Conservation (phyloP, 1,284 basidiomycete species). For the Exobasidium rhododendri region DNA sequence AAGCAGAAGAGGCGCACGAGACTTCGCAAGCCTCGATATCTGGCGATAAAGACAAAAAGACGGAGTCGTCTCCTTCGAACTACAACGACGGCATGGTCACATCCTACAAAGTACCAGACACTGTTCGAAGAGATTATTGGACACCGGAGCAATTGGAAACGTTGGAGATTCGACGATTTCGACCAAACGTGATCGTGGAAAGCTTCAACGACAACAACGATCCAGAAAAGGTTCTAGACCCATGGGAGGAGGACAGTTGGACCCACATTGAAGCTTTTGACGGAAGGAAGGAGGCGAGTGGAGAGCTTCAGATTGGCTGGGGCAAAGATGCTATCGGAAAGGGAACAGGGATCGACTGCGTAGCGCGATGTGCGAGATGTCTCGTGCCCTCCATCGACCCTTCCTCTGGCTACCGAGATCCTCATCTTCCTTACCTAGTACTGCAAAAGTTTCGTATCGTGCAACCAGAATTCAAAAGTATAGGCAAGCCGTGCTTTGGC, state of each 20-base stretch:
- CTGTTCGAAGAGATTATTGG: conserved; percentile 39
- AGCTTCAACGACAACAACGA: conserved; percentile 3
- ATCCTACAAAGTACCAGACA: conserved; percentile 26
- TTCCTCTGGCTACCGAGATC: conserved; percentile 26
- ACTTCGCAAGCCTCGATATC: conserved; percentile 1
- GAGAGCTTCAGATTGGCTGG: conserved; percentile 2
- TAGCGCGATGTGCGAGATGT: conserved; percentile 39
- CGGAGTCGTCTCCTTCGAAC: neutral
- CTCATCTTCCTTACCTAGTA: conserved; percentile 33
- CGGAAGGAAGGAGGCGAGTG: conserved; percentile 2
- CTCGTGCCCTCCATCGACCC: conserved; percentile 43
- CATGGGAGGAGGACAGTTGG: conserved; percentile 48
- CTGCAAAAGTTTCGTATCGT: conserved; percentile 42
- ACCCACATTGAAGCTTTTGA: conserved; percentile 36
- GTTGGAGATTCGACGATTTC: conserved; percentile 37
- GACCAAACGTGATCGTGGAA: conserved; percentile 41
- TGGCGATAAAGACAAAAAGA: neutral
- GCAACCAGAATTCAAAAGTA: conserved; percentile 22
- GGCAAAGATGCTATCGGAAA: conserved; percentile 29
- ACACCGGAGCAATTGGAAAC: conserved; percentile 30
- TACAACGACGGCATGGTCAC: conserved; percentile 12
- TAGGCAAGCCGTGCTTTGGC: conserved; percentile 42
- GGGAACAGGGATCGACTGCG: conserved; percentile 35
- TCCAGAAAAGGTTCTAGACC: conserved; percentile 15
- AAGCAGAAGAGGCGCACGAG: neutral